Percentiles rank a stretch among this genome's conserved stretches.
Evolutionary conservation across 495 filamentous ascomycete genomes (phyloP).

Genomic region (Penicillium pancosmium): DNA sequence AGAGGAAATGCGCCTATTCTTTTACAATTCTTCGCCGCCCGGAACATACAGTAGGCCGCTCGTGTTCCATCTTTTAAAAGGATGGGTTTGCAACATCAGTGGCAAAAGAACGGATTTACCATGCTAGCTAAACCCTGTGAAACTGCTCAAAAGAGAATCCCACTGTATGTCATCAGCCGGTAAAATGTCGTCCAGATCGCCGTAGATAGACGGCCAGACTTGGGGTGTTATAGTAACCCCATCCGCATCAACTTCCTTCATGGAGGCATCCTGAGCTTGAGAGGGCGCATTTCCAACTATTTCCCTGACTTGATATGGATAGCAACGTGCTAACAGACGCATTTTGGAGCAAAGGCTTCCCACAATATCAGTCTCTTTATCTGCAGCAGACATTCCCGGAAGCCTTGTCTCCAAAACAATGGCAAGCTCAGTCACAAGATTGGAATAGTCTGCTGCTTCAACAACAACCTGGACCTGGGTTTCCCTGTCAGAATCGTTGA

Average conservation of each 20-base stretch:
- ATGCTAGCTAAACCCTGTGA: conserved; percentile 17
- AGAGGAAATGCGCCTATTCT: no score
- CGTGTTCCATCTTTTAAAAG: no score
- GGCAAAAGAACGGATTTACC: not conserved
- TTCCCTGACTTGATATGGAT: conserved; percentile 23
- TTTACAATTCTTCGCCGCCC: no score
- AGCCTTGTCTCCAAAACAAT: conserved; percentile 14
- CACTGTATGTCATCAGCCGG: conserved; percentile 27
- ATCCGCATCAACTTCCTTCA: conserved; percentile 9
- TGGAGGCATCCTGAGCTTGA: conserved; percentile 6
- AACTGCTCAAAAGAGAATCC: conserved; percentile 21
- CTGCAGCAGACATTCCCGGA: conserved; percentile 16
- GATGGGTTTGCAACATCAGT: not conserved
- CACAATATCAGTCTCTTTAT: conserved; percentile 20
- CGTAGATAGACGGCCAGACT: conserved; percentile 21
- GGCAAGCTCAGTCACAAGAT: conserved; percentile 18
- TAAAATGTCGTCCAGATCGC: conserved; percentile 27
- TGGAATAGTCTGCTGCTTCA: conserved; percentile 20
- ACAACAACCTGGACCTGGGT: conserved; percentile 18
- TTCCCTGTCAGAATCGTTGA: conserved; percentile 8
- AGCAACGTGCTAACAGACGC: conserved; percentile 18
- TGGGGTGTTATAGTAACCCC: conserved; percentile 10
- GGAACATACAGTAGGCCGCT: no score
- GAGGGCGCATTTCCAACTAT: conserved; percentile 7
- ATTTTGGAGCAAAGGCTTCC: conserved; percentile 24